Evolutionary conservation across 768 basidiomycete species (phyloP), one percentile per base, ranked within the genome.

Genomic region (Lactifluus piperatus): DNA sequence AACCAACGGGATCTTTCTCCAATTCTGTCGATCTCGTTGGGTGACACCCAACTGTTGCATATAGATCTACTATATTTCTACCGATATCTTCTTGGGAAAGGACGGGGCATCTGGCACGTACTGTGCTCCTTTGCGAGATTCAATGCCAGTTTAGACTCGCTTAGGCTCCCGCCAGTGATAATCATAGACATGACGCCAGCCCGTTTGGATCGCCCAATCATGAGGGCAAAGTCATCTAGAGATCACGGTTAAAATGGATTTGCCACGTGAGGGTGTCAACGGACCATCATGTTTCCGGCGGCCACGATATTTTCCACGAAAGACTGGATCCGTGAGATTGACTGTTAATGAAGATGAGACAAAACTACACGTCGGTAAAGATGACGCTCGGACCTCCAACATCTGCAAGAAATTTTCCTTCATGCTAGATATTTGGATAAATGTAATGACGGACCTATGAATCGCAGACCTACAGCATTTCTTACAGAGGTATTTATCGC

Each of bases 1-100:
- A 92, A 0, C 87, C 87, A 14, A 70, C 77, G 2, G 72, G 69
- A 67, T 77, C 77, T 56, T 74, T 70, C 34, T 85, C 83, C 56
- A 91, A 88, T 67, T 91, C 86, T 7, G 63, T 70, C 1, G 85
- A 81, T 20, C 86, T 83, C 16, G 88, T 90, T 0, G 90, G 90
- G 70, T 92, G 91, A 60, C 86, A 85, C 20, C 90, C 90, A 8
- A 84, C 80, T 0, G 91, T 91, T 18, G 85, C 81, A 68, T 83
- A 88, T 14, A 89, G 68, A 13, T 76, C 88, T 58, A 22, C 18
- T 37, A 22, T 36, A 43, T 14, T 24, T 50, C 13, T 20, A 5
- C 43, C 8, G 22, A n/a, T 41, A 11, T 41, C 29, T 47, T 29
- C 20, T 47, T 24, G 30, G 29, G 11, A 24, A 22, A 37, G 14